Conservation (phyloP, 108 stramenopile species). For the Ochromonas danica region DNA sequence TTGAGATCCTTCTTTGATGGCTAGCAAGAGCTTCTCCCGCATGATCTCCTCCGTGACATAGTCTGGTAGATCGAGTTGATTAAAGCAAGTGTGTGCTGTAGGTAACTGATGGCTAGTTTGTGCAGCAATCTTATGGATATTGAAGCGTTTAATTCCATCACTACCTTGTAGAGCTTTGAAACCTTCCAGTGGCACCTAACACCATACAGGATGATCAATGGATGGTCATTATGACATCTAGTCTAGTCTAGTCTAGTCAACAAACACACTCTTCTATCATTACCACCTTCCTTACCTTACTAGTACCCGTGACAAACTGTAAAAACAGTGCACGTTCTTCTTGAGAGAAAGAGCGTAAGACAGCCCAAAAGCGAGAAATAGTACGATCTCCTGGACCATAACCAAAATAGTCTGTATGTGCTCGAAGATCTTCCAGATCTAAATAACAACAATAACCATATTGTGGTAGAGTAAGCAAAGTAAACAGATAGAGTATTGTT, state of each 20-base stretch:
- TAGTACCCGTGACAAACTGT: constrained; percentile 32
- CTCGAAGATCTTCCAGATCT: constrained; percentile 62
- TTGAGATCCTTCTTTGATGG: constrained; percentile 32
- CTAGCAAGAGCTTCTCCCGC: constrained; percentile 26
- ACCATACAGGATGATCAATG: constrained; percentile 3
- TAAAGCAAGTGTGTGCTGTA: constrained; percentile 46
- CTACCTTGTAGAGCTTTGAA: constrained; percentile 27
- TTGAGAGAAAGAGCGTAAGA: constrained; percentile 18
- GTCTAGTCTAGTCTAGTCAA: not conserved
- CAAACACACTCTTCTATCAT: not conserved
- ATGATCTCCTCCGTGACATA: constrained; percentile 20
- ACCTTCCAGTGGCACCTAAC: constrained; percentile 28
- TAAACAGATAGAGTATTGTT: no score
- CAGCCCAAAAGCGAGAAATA: constrained; percentile 1
- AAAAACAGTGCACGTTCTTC: constrained; percentile 33
- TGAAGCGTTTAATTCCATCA: constrained; percentile 12
- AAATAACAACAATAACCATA: constrained; percentile 73
- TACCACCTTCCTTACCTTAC: constrained; percentile 20
- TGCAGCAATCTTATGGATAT: constrained; percentile 7
- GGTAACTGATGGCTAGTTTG: constrained; percentile 34
- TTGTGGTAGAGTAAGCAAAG: constrained; percentile 81
- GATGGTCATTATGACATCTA: not conserved
- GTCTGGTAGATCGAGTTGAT: constrained; percentile 38
- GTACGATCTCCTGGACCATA: not conserved
- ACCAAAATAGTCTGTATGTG: constrained; percentile 31